A percentile compares a stretch with the other conserved stretches of the same genome.
Conservation (phyloP, 2,329 filamentous ascomycete genomes). For the Penicillium corylophilum region DNA sequence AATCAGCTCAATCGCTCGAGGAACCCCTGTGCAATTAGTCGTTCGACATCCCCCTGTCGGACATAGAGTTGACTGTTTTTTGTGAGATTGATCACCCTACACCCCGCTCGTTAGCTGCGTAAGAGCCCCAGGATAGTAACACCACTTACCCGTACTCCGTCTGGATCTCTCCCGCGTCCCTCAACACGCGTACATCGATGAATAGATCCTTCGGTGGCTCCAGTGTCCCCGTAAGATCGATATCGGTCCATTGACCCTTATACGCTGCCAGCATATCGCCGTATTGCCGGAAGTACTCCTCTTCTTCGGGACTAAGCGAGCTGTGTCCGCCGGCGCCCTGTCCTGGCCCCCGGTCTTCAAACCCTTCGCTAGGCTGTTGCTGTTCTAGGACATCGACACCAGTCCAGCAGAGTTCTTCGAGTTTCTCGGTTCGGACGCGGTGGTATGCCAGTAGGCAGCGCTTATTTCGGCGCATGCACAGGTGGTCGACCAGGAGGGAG, state of each 20-base stretch:
- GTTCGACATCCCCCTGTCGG: conserved; percentile 90
- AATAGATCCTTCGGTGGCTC: conserved; percentile 95
- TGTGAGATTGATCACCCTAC: conserved; percentile 75
- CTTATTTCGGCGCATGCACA: conserved; percentile 95
- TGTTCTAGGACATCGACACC: conserved; percentile 78
- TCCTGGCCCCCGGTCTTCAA: conserved; percentile 28
- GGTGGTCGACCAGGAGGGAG: conserved; percentile 85
- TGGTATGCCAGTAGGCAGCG: conserved; percentile 94
- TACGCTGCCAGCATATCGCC: conserved; percentile 90
- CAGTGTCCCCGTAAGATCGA: conserved; percentile 89
- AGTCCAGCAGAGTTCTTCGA: conserved; percentile 92
- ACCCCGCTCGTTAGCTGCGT: not conserved
- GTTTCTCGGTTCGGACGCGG: conserved; percentile 80
- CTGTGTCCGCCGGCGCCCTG: conserved; percentile 49
- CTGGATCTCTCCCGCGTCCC: conserved; percentile 97
- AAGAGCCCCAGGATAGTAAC: not conserved
- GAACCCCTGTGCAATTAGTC: conserved; percentile 91
- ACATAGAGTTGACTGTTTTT: conserved; percentile 99
- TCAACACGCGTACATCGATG: conserved; percentile 92
- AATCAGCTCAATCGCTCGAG: conserved; percentile 80
- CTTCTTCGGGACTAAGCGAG: conserved; percentile 90
- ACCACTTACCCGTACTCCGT: conserved; percentile 88
- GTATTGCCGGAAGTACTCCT: conserved; percentile 92
- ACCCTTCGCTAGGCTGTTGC: conserved; percentile 53
- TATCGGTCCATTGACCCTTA: conserved; percentile 97